Base-by-base conservation (phyloP, 257 asterid species). In the Echium plantagineum region DNA sequence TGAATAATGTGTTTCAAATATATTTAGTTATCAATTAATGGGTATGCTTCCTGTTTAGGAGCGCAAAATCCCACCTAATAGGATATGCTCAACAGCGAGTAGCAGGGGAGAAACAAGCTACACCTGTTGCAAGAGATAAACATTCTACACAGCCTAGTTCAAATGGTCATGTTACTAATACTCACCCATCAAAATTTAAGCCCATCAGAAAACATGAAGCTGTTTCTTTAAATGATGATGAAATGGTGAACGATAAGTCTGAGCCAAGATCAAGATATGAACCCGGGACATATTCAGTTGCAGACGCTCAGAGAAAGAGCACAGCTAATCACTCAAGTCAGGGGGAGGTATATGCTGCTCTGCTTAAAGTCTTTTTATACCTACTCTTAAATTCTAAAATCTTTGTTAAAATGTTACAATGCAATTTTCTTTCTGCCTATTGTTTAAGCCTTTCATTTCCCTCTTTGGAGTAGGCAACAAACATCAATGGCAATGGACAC, bases 11-110 rank as follows among this genome's bases (percentile, higher is more conserved):
- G 0, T 8, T 63, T 28, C 6, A 9, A 19, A 17, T 59, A 15
- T 26, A 51, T 19, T 47, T 17, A 61, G 22, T 52, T 35, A 51
- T 54, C n/a, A 71, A n/a, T 35, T 35, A 53, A 13, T n/a, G n/a
- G n/a, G n/a, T 19, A 54, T 47, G 32, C 31, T 59, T 54, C 19
- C 48, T 15, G 49, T 49, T 15, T 66, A 85, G 94, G 94, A 58
- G 71, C 28, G 1, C 68, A 19, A 71, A 81, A 21, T 86, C 89
- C 75, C 85, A 81, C 18, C 65, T 77, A 22, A 67, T 86, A n/a
- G 95, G 95, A 48, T 86, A 86, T 57, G 82, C 90, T 42, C 75
- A 63, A 32, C 63, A 87, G 6, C 77, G 83, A 16, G 56, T 20
- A 42, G 30, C 65, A n/a, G 64, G 68, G 5, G 73, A 58, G 64